A percentile compares a stretch with the other conserved stretches of the same genome.
Evolutionary conservation across 139 green algal genomes (phyloP).

Genomic region (Spirogloea muscicola): DNA sequence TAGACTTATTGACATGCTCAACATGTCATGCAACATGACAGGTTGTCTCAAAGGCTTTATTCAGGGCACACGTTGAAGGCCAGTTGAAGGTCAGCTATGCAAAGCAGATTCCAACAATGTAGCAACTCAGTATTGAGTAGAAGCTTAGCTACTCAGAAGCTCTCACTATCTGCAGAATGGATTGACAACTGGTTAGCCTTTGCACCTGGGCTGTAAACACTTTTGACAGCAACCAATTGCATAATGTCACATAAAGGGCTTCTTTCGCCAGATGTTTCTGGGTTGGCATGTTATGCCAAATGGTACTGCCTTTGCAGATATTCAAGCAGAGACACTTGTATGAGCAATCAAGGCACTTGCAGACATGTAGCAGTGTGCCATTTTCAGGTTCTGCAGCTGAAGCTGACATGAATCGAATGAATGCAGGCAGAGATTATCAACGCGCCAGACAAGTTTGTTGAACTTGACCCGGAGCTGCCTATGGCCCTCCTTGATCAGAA

Average conservation of each 20-base stretch:
- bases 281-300: too few species aligned
- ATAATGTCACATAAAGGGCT: background rate
- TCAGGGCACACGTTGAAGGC: slow-evolving; percentile 87
- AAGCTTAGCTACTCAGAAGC: background rate
- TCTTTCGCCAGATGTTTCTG: background rate
- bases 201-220: background rate
- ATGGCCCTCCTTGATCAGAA: slow-evolving; percentile 85
- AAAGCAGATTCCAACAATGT: slow-evolving; percentile 7
- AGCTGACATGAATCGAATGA: background rate
- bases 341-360: too few species aligned
- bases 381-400: slow-evolving; percentile 1
- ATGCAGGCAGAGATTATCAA: slow-evolving; percentile 79
- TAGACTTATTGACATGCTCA: background rate
- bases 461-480: slow-evolving; percentile 78
- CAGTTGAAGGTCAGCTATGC: slow-evolving; percentile 65
- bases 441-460: slow-evolving; percentile 68
- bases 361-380: too few species aligned
- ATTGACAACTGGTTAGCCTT: background rate
- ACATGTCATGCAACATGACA: background rate
- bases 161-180: background rate
- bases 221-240: background rate
- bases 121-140: slow-evolving; percentile 8
- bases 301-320: too few species aligned
- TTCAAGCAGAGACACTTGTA: too few species aligned
- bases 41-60: slow-evolving; percentile 76